These are phyloP conservation scores for Tremella mesenterica DNA, from an alignment of 768 basidiomycete genomes.

Conservation along the genomic window DNA sequence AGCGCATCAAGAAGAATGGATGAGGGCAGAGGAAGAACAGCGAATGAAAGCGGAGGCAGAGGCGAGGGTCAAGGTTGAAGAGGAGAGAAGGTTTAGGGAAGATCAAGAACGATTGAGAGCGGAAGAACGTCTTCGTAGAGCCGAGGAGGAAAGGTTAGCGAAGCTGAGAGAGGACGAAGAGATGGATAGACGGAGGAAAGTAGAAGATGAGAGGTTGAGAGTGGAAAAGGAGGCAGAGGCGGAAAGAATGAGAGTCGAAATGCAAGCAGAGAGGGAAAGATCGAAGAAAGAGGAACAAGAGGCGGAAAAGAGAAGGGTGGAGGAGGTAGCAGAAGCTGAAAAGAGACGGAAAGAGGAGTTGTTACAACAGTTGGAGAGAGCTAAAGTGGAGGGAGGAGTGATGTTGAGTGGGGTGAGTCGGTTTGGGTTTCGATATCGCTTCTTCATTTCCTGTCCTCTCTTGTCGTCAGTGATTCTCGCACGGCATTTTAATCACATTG, in stretches of 20 bases:
- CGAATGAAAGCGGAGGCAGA: not conserved
- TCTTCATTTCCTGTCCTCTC: too few relatives aligned
- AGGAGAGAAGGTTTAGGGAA: not conserved
- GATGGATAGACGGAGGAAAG: too few relatives aligned
- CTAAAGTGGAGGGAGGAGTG: constrained; percentile 18
- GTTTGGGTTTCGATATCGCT: too few relatives aligned
- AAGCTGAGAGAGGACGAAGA: constrained; percentile 3
- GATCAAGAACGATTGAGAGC: constrained; percentile 4
- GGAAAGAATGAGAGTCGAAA: too few relatives aligned
- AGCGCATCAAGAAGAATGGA: not conserved
- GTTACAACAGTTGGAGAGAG: constrained; percentile 9
- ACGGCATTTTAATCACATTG: too few relatives aligned
- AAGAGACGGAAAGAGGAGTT: constrained; percentile 9
- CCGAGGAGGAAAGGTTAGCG: constrained; percentile 5
- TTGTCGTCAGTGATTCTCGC: too few relatives aligned
- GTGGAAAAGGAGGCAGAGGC: too few relatives aligned
- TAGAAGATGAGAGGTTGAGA: too few relatives aligned
- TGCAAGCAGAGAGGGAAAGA: too few relatives aligned
- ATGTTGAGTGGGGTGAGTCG: constrained; percentile 39
- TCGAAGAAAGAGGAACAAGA: not conserved
- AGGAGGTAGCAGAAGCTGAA: constrained; percentile 10
- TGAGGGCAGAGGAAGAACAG: not conserved
- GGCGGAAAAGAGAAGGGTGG: constrained; percentile 7
- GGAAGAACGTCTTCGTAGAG: constrained; percentile 6
- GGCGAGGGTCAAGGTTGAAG: constrained; percentile 4